These are phyloP conservation scores for Apiotrichum sp. DNA, from an alignment of 1,284 basidiomycete genomes.

Conservation along the genomic window DNA sequence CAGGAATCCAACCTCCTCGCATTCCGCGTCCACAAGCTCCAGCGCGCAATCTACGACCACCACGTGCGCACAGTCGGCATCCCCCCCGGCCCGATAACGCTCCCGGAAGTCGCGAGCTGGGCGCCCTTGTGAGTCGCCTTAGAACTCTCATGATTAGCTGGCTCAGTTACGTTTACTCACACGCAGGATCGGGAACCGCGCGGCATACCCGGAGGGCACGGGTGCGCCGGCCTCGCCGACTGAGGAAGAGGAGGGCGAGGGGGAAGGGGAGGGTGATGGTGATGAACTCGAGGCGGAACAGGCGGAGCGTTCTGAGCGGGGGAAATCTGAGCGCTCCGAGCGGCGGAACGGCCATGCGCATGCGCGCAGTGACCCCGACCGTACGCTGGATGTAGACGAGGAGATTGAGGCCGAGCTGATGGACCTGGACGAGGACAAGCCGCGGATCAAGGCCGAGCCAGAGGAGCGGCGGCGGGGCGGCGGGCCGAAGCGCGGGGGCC, in stretches of 20 bases:
- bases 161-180: background rate
- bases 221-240: constrained; percentile 2
- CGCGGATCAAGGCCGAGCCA: background rate
- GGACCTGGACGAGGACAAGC: constrained; percentile 1
- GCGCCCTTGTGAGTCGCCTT: constrained; percentile 11
- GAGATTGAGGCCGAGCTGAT: background rate
- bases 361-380: background rate
- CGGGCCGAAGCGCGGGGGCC: background rate
- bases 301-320: too few species aligned
- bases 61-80: constrained; percentile 8
- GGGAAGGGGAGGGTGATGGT: background rate
- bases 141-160: too few species aligned
- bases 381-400: constrained; percentile 1
- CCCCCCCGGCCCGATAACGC: constrained; percentile 9
- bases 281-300: too few species aligned
- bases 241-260: background rate
- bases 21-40: constrained; percentile 16
- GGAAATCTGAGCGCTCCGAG: too few species aligned
- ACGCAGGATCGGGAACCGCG: constrained; percentile 7
- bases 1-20: constrained; percentile 24
- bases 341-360: too few species aligned
- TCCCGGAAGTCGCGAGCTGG: constrained; percentile 16
- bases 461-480: background rate
- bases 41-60: constrained; percentile 19
- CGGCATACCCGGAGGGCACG: constrained; percentile 6